Evolutionary conservation across 2,329 filamentous ascomycete species (phyloP).

Genomic region (Botrytis byssoidea): DNA sequence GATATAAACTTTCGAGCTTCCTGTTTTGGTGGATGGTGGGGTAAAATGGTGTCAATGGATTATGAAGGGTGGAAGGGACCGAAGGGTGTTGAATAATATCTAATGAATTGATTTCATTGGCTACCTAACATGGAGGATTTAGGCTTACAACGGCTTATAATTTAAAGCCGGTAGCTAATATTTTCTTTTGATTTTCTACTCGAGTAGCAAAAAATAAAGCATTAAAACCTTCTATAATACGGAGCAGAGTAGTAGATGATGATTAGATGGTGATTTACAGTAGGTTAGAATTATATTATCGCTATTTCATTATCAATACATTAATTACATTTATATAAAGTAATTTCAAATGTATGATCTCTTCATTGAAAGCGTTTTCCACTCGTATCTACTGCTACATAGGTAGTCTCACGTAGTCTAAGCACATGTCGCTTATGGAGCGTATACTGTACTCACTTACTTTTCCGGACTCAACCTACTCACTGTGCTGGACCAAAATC

Average conservation of each 20-base stretch:
- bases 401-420: background rate
- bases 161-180: background rate
- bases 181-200: background rate
- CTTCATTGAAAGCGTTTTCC: background rate
- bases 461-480: background rate
- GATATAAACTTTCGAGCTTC: constrained; percentile 12
- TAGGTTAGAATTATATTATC: background rate
- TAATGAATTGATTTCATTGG: background rate
- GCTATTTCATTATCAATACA: background rate
- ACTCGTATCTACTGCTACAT: background rate
- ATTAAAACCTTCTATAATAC: background rate
- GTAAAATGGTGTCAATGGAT: background rate
- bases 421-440: background rate
- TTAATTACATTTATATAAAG: background rate
- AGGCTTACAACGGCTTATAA: background rate
- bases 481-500: background rate
- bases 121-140: background rate
- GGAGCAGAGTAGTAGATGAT: background rate
- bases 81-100: background rate
- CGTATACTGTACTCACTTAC: background rate
- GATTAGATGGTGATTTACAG: background rate
- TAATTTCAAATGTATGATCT: background rate
- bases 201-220: background rate
- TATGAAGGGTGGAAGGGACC: background rate
- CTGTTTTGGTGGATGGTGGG: constrained; percentile 8